Percentiles rank a stretch among this genome's conserved stretches.
Conservation (phyloP, 495 filamentous ascomycete species). For the Trichodelitschia bisporula region DNA sequence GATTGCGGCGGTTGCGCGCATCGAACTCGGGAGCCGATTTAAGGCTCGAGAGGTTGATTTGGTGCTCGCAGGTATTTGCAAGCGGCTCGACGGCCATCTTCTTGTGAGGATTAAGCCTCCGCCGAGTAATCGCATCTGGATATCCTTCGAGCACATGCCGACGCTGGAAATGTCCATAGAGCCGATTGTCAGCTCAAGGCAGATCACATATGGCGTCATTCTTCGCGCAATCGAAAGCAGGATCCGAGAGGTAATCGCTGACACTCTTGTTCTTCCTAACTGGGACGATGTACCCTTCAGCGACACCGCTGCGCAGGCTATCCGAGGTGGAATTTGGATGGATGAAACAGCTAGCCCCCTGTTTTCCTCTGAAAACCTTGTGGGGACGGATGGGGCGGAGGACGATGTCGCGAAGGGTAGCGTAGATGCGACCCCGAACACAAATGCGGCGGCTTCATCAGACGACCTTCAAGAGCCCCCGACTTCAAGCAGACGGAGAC, state of each 20-base stretch:
- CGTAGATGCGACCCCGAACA: not conserved
- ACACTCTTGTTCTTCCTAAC: constrained; percentile 80
- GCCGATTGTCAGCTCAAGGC: constrained; percentile 80
- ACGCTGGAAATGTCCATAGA: constrained; percentile 82
- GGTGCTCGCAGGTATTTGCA: constrained; percentile 64
- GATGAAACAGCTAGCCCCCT: constrained; percentile 16
- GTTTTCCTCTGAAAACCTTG: constrained; percentile 2
- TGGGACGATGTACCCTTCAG: constrained; percentile 91
- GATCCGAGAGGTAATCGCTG: constrained; percentile 76
- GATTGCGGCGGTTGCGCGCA: constrained; percentile 68
- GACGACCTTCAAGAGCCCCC: not conserved
- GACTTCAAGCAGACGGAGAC: constrained; percentile 1
- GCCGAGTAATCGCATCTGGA: constrained; percentile 84
- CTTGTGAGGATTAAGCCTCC: constrained; percentile 79
- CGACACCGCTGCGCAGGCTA: constrained; percentile 44
- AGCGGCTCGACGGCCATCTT: constrained; percentile 63
- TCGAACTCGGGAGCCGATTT: constrained; percentile 72
- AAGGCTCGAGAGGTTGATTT: constrained; percentile 77
- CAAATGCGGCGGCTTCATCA: not conserved
- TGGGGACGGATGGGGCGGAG: constrained; percentile 13
- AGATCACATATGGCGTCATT: constrained; percentile 83
- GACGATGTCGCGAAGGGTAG: constrained; percentile 21
- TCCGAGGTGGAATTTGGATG: constrained; percentile 77
- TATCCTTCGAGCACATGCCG: constrained; percentile 77
- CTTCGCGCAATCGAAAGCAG: constrained; percentile 80